A percentile compares a stretch with the other conserved stretches of the same genome.
Conservation (phyloP, 148 eudicot genomes). For the Fagopyrum tataricum region DNA sequence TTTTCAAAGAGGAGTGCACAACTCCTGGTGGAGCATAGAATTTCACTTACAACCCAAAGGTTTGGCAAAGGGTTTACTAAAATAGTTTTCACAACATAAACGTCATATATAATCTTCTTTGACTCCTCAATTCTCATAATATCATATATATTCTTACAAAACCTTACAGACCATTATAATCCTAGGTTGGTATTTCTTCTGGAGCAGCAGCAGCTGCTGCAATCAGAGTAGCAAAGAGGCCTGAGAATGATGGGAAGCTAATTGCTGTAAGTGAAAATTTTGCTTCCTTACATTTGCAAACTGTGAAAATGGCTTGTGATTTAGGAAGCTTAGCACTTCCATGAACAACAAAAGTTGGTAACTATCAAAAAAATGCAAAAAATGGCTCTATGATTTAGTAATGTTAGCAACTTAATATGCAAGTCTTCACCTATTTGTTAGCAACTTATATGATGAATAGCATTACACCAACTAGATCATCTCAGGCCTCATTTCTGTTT, state of each 20-base stretch:
- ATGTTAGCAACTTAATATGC: neutral
- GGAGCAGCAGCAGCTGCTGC: constrained; percentile 78
- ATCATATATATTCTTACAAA: neutral
- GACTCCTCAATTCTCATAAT: neutral
- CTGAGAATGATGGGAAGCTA: constrained; percentile 67
- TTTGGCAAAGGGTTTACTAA: neutral
- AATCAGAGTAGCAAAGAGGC: constrained; percentile 44
- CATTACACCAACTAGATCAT: neutral
- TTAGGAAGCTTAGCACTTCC: neutral
- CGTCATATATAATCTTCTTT: neutral
- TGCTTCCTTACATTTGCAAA: constrained; percentile 3
- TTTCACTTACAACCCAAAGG: neutral
- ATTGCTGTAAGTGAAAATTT: constrained; percentile 34
- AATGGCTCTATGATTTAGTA: neutral
- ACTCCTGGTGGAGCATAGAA: neutral
- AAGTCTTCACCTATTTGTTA: neutral
- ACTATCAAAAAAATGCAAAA: neutral
- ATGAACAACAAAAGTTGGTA: neutral
- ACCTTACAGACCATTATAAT: neutral
- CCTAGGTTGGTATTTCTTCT: constrained; percentile 68
- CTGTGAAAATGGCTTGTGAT: neutral
- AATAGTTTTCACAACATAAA: neutral
- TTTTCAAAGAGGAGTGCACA: neutral
- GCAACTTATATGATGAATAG: too few relatives aligned
- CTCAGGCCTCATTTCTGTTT: constrained; percentile 3